These are phyloP conservation scores for Candida rishiriensis DNA, from an alignment of 805 yeast genomes.

Conservation along the genomic window DNA sequence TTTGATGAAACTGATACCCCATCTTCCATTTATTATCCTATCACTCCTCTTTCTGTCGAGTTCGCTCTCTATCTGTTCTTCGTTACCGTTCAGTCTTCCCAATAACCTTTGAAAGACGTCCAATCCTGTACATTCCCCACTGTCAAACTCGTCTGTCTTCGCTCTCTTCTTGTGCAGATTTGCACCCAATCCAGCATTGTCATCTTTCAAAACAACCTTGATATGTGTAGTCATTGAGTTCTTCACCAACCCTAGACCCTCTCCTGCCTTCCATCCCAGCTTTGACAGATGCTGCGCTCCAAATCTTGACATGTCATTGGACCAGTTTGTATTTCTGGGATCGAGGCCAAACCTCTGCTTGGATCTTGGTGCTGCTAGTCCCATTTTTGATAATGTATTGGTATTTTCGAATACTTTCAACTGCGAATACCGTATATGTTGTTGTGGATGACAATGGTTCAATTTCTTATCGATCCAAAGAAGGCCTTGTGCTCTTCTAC, in stretches of 20 bases:
- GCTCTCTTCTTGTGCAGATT: slow-evolving; percentile 43
- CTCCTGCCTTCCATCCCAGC: slow-evolving; percentile 91
- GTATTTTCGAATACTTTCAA: background rate
- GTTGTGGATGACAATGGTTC: no score
- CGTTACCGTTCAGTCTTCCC: slow-evolving; percentile 86
- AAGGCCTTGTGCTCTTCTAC: no score
- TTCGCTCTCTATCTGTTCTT: slow-evolving; percentile 57
- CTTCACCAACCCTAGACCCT: slow-evolving; percentile 71
- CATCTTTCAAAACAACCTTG: slow-evolving; percentile 76
- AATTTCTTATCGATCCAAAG: no score
- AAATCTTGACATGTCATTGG: slow-evolving; percentile 75
- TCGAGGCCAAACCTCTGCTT: slow-evolving; percentile 87
- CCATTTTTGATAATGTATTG: slow-evolving; percentile 41
- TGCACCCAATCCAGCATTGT: slow-evolving; percentile 88
- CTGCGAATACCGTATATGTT: no score
- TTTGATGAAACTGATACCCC: slow-evolving; percentile 83
- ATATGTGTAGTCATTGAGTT: slow-evolving; percentile 77
- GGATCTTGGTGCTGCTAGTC: slow-evolving; percentile 73
- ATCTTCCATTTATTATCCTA: slow-evolving; percentile 72
- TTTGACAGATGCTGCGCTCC: slow-evolving; percentile 82
- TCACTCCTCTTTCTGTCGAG: slow-evolving; percentile 65
- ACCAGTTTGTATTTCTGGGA: slow-evolving; percentile 94
- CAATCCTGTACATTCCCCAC: slow-evolving; percentile 83
- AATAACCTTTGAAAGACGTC: slow-evolving; percentile 90
- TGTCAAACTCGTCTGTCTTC: slow-evolving; percentile 64